A percentile compares a stretch with the other conserved stretches of the same genome.
phyloP scores from a whole-genome alignment of 2,329 filamentous ascomycete genomes.

The Xylaria sp. region DNA sequence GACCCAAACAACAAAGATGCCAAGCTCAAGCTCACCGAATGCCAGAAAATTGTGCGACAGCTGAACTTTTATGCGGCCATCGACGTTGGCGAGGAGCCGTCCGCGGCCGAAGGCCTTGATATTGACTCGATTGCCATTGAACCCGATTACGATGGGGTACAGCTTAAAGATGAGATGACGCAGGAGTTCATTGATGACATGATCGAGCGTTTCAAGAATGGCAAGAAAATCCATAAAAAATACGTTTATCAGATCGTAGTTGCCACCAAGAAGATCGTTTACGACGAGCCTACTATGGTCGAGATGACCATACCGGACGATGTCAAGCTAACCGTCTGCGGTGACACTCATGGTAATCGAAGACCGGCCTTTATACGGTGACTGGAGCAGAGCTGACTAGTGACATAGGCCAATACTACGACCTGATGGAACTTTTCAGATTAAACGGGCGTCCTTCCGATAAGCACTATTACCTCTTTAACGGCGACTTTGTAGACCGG shows the following conservation, averaged over 20 bases:
- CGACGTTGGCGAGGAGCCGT: constrained; percentile 90
- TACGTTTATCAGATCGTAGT: constrained; percentile 98
- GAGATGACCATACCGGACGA: constrained; percentile 85
- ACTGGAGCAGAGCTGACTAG: constrained; percentile 37
- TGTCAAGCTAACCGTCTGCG: constrained; percentile 89
- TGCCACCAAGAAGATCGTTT: constrained; percentile 88
- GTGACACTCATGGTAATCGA: constrained; percentile 88
- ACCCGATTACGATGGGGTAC: constrained; percentile 83
- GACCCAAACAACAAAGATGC: constrained; percentile 91
- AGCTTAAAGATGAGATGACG: constrained; percentile 85
- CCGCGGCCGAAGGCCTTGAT: constrained; percentile 89
- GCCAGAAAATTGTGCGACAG: constrained; percentile 93
- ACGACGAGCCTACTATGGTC: constrained; percentile 96
- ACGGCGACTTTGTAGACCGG: constrained; percentile 97
- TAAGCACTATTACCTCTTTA: constrained; percentile 95
- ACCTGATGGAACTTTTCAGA: constrained; percentile 95
- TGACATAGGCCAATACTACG: constrained; percentile 89
- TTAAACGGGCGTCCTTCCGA: constrained; percentile 87
- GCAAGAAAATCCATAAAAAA: constrained; percentile 95
- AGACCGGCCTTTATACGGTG: neutral
- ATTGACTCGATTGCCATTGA: constrained; percentile 88
- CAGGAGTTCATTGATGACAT: constrained; percentile 98
- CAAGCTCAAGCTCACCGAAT: constrained; percentile 89
- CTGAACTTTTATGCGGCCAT: constrained; percentile 95
- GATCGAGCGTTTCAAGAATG: constrained; percentile 93